phyloP scores from a whole-genome alignment of 805 yeast genomes.

The Monosporozyma servazzii region DNA sequence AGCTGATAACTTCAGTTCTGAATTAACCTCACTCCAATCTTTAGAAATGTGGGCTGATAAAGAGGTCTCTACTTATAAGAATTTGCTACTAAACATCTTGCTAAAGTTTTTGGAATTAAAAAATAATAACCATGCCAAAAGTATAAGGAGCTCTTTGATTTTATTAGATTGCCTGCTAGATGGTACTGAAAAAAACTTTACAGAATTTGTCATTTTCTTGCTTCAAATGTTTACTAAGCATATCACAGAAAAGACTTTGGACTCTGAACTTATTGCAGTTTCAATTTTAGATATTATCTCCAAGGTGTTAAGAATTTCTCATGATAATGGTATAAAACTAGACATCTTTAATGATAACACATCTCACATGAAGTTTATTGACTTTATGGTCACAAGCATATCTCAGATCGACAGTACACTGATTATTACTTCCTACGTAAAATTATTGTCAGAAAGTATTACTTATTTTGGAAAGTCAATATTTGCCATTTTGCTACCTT shows the following conservation, averaged over 20 bases:
- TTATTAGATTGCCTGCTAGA: constrained; percentile 40
- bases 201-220: constrained; percentile 34
- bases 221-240: constrained; percentile 31
- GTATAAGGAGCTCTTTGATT: constrained; percentile 37
- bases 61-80: constrained; percentile 51
- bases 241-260: constrained; percentile 14
- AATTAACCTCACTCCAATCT: constrained; percentile 46
- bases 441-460: constrained; percentile 43
- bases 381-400: constrained; percentile 44
- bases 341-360: constrained; percentile 26
- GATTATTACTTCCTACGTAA: constrained; percentile 29
- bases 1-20: constrained; percentile 44
- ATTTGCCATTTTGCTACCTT: constrained; percentile 45
- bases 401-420: constrained; percentile 34
- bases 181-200: constrained; percentile 50
- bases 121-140: constrained; percentile 28
- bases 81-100: constrained; percentile 39
- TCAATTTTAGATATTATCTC: constrained; percentile 27
- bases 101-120: constrained; percentile 37
- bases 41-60: constrained; percentile 29
- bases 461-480: constrained; percentile 42
- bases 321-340: constrained; percentile 23
- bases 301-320: constrained; percentile 25
- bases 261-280: constrained; percentile 27
- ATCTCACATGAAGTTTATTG: constrained; percentile 30